Evolutionary conservation across 345 rosid species (phyloP), one percentile per base, ranked within the genome.

Genomic region (Brassica rapa): DNA sequence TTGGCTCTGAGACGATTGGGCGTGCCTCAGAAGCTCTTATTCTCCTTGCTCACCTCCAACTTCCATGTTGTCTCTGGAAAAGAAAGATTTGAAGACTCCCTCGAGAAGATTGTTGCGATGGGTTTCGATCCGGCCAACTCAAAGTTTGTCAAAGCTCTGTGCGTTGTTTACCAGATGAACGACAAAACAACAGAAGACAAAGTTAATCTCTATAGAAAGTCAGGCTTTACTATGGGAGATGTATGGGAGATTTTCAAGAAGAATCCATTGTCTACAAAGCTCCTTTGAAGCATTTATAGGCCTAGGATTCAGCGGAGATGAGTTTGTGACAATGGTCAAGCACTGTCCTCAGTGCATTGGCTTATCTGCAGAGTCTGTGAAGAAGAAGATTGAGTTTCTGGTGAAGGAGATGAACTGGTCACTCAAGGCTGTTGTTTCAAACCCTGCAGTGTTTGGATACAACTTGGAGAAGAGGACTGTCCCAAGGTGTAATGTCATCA

Each of bases 391-490:
- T n/a, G 72, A 49, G 61, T 68, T 49, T 51, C 0, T 68, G 3
- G 61, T 68, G 41, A 68, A 68, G 39, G 6, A 68, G 61, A 68
- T 68, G 61, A 29, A 68, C 5, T 68, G 72, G 72, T 59, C 72
- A 27, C 41, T 49, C 15, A 68, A 51, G 14, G 12, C 25, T 6
- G 9, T 68, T 5, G 62, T 15, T 49, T 25, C 32, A 0, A 0
- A 4, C 6, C 72, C 72, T n/a, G 4, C 1, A 1, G 61, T 29
- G 2, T 6, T 68, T 51, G 61, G 61, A 27, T 29, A 3, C 5
- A 68, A 24, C 8, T 8, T 68, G 72, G 72, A 68, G 62, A 68
- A 68, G 72, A 68, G 72, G 27, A 68, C 19, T 51, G 61, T 68
- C 0, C 72, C 62, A 1, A 51, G 72, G 72, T 68, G 72, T 68